A percentile compares a stretch with the other conserved stretches of the same genome.
These are phyloP conservation scores for Solanum sitiens DNA, from an alignment of 257 asterid species.

Conservation along the genomic window DNA sequence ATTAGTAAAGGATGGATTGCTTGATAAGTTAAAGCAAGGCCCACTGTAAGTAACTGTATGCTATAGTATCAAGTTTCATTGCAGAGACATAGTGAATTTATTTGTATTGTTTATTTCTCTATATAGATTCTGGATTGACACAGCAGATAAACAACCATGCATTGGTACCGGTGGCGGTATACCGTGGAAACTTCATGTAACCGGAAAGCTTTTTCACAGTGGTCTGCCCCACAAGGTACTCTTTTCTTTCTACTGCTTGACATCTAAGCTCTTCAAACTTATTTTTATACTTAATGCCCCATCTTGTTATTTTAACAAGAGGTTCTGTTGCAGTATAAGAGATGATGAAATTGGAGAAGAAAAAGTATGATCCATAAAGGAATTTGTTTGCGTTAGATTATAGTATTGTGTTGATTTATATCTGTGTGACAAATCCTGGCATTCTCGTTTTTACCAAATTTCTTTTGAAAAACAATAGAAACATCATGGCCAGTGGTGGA, in stretches of 20 bases:
- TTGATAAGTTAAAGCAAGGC: conserved; percentile 69
- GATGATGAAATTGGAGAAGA: background rate
- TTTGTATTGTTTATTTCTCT: conserved; percentile 1
- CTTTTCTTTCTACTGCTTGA: background rate
- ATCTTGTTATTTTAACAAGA: background rate
- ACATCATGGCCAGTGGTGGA: background rate
- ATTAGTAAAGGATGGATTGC: conserved; percentile 77
- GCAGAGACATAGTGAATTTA: background rate
- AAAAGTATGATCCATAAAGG: background rate
- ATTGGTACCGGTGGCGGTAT: conserved; percentile 97
- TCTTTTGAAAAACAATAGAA: background rate
- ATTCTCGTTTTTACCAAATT: background rate
- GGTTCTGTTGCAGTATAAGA: background rate
- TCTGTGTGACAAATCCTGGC: background rate
- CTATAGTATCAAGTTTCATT: background rate
- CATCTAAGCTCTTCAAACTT: background rate
- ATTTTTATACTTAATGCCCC: background rate
- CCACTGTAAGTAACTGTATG: conserved; percentile 54
- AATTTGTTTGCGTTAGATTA: background rate
- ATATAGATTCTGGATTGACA: conserved; percentile 91
- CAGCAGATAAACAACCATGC: conserved; percentile 99
- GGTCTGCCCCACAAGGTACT: conserved; percentile 88
- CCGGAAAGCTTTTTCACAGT: conserved; percentile 95
- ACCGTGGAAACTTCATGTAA: conserved; percentile 81
- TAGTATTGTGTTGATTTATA: background rate